A percentile compares a stretch with the other conserved stretches of the same genome.
phyloP scores from a whole-genome alignment of 208 protist species.

The Acanthamoeba sp. region DNA sequence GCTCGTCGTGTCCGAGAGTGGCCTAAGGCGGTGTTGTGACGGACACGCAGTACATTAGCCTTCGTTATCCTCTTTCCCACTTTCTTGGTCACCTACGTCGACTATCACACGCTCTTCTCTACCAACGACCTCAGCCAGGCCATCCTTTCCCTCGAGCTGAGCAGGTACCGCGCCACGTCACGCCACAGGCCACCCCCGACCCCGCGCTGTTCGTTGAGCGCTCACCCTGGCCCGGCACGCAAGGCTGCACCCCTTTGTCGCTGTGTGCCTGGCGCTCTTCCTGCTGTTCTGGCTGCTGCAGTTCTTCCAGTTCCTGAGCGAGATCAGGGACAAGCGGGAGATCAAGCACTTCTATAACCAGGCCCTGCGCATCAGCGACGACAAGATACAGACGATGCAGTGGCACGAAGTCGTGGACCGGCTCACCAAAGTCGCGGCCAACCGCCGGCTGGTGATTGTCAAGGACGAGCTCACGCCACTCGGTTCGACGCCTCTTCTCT shows the following conservation, averaged over 20 bases:
- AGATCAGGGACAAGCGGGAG: constrained; percentile 57
- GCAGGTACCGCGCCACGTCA: background rate
- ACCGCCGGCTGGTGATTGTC: background rate
- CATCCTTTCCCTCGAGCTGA: background rate
- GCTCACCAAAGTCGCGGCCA: constrained; percentile 53
- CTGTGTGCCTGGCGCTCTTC: constrained; percentile 57
- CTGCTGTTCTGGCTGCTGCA: constrained; percentile 69
- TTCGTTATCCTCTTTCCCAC: background rate
- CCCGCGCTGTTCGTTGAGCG: no score
- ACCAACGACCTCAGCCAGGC: background rate
- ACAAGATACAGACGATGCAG: constrained; percentile 21
- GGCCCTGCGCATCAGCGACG: constrained; percentile 31
- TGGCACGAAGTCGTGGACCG: constrained; percentile 57
- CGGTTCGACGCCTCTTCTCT: background rate
- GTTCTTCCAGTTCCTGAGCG: constrained; percentile 55
- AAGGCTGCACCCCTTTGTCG: constrained; percentile 3
- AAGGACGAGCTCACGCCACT: constrained; percentile 31
- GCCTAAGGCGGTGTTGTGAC: no score
- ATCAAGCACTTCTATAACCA: constrained; percentile 68
- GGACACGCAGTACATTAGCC: background rate
- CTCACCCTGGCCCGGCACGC: background rate
- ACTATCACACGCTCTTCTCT: background rate
- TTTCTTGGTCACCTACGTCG: background rate
- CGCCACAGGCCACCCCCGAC: background rate
- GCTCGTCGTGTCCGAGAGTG: no score